These are phyloP conservation scores for Lasiodiplodia theobromae DNA, from an alignment of 2,329 filamentous ascomycete genomes.

Conservation along the genomic window DNA sequence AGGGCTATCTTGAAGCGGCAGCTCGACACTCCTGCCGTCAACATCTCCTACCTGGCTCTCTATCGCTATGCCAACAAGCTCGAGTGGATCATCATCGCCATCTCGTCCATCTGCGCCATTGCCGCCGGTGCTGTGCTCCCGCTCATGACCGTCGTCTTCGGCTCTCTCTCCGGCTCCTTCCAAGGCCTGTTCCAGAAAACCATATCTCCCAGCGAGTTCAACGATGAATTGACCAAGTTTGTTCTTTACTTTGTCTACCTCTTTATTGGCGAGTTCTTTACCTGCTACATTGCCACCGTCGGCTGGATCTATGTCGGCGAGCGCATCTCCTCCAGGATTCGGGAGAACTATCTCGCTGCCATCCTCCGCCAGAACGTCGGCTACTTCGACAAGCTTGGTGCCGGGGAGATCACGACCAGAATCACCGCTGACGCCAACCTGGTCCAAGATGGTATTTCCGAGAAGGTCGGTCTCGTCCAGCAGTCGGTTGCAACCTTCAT, in stretches of 20 bases:
- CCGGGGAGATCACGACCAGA: conserved; percentile 91
- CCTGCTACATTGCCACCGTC: conserved; percentile 70
- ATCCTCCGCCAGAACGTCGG: conserved; percentile 51
- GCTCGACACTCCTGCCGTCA: conserved; percentile 68
- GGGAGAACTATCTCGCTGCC: conserved; percentile 68
- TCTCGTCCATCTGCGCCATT: conserved; percentile 71
- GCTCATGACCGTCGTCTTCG: conserved; percentile 67
- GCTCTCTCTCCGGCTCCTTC: conserved; percentile 33
- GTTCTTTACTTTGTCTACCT: conserved; percentile 40
- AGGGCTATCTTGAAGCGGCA: conserved; percentile 72
- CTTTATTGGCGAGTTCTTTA: conserved; percentile 34
- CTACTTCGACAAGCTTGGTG: conserved; percentile 78
- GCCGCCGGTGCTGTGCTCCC: conserved; percentile 77
- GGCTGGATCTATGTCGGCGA: conserved; percentile 78
- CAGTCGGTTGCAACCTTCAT: conserved; percentile 64
- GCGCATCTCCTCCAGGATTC: conserved; percentile 45
- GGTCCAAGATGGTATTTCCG: conserved; percentile 83
- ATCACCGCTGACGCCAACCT: conserved; percentile 95
- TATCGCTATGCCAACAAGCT: conserved; percentile 73
- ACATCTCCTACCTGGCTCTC: conserved; percentile 69
- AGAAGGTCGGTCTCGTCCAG: conserved; percentile 47
- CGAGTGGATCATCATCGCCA: conserved; percentile 68
- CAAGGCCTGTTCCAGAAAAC: conserved; percentile 31
- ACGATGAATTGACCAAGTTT: conserved; percentile 26
- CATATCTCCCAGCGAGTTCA: conserved; percentile 34